Evolutionary conservation across 1,284 basidiomycete genomes (phyloP), one percentile per base, ranked within the genome.

Genomic region (Cutaneotrichosporon cavernicola): DNA sequence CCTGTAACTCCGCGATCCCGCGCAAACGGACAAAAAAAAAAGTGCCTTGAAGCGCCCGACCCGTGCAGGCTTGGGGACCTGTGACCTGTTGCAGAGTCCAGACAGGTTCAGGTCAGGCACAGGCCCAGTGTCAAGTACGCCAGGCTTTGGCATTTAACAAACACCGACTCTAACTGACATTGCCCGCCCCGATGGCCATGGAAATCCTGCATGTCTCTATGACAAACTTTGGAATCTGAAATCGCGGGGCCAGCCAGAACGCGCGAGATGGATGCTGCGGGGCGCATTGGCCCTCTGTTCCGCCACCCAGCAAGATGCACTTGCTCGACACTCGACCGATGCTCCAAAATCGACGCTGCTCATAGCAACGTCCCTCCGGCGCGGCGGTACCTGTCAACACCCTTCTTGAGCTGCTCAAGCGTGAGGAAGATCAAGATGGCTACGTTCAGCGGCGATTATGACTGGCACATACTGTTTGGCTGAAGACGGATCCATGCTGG

Each of bases 401-500:
- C 76, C 21, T 63, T 58, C 65, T 76, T 75, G 57, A 79, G 70
- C 69, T 77, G 89, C 77, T 91, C 91, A 52, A 92, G 84, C 11
- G 88, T 91, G 67, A 92, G 79, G 84, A 92, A 93, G 76, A 91
- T 92, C 58, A 90, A n/a, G 16, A 53, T 57, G 32, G 61, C 58
- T 63, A 40, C 10, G 16, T 56, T 66, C 21, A 67, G 61, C 58
- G 46, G 14, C 11, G 31, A 0, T 58, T 51, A 31, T n/a, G 32
- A 13, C 50, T 14, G 11, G n/a, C 60, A 69, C 74, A 69, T 58
- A 76, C 72, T 76, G 62, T 89, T 92, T 0, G 91, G 91, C 76
- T 92, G 90, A 51, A 93, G 84, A 77, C 91, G 84, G 63, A 86
- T 86, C 90, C 90, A 93, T 26, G 77, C 74, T 0, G 77, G 77